Conservation (phyloP, 2,329 filamentous ascomycete genomes). For the Coniochaeta pulveracea region DNA sequence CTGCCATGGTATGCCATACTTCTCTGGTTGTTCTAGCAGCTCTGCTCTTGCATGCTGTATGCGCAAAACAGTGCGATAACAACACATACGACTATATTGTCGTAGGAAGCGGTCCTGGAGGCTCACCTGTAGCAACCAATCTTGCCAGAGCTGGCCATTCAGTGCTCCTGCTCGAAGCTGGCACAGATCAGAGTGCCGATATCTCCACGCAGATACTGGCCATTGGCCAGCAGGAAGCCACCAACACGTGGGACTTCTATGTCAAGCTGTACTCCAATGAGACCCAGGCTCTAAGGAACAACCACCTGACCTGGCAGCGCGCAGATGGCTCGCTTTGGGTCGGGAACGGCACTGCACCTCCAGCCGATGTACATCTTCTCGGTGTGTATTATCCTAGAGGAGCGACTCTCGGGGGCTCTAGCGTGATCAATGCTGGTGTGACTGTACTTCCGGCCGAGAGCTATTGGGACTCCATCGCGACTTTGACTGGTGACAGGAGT, state of each 20-base stretch:
- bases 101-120: slow-evolving; percentile 40
- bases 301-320: slow-evolving; percentile 36
- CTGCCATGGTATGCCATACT: too few relatives aligned
- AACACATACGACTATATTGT: slow-evolving; percentile 35
- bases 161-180: slow-evolving; percentile 42
- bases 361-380: slow-evolving; percentile 13
- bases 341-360: slow-evolving; percentile 13
- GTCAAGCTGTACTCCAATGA: slow-evolving; percentile 42
- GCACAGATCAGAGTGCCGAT: slow-evolving; percentile 34
- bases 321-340: slow-evolving; percentile 17
- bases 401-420: slow-evolving; percentile 24
- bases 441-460: slow-evolving; percentile 18
- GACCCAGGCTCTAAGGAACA: slow-evolving; percentile 30
- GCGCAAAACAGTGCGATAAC: too few relatives aligned
- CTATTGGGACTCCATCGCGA: slow-evolving; percentile 18
- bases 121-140: slow-evolving; percentile 36
- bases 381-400: slow-evolving; percentile 27
- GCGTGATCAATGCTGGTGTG: slow-evolving; percentile 20
- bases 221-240: slow-evolving; percentile 32
- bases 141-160: slow-evolving; percentile 39
- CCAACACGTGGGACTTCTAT: slow-evolving; percentile 44
- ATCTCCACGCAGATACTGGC: slow-evolving; percentile 33
- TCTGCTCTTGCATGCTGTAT: too few relatives aligned
- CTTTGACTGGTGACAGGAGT: slow-evolving; percentile 9
- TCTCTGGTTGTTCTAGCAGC: too few relatives aligned